phyloP scores from a whole-genome alignment of 192 early-diverging fungal genomes.

The Rhizoclosmatium sp. region DNA sequence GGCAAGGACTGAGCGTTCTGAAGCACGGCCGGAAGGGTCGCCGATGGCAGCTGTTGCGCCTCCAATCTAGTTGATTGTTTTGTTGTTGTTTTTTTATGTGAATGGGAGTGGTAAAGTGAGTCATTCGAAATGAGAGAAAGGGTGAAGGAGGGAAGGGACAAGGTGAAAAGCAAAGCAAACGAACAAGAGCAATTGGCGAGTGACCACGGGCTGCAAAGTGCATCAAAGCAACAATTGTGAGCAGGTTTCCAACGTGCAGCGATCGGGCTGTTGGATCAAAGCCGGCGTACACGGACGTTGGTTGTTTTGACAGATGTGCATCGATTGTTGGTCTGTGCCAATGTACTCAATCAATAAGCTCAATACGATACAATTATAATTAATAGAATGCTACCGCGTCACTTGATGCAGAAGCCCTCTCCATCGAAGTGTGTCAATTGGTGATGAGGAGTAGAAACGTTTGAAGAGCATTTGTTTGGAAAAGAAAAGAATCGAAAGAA shows the following conservation, averaged over 20 bases:
- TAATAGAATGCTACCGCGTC: not conserved
- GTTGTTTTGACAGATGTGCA: not conserved
- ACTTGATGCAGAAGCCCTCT: not conserved
- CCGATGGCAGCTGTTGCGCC: slow-evolving; percentile 94
- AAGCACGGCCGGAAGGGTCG: slow-evolving; percentile 87
- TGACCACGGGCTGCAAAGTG: slow-evolving; percentile 89
- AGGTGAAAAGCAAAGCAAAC: slow-evolving; percentile 27
- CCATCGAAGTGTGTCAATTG: not conserved
- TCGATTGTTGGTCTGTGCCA: slow-evolving; percentile 12
- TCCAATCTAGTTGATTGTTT: slow-evolving; percentile 51
- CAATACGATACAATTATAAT: not conserved
- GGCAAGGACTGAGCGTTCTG: slow-evolving; percentile 78
- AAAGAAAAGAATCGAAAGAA: not conserved
- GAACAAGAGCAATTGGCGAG: slow-evolving; percentile 80
- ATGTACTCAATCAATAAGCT: not conserved
- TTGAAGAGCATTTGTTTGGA: not conserved
- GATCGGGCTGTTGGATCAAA: slow-evolving; percentile 94
- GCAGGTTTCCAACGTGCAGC: slow-evolving; percentile 90
- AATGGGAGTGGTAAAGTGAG: not conserved
- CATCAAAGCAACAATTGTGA: slow-evolving; percentile 82
- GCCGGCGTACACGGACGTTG: slow-evolving; percentile 79
- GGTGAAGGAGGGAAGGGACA: not conserved
- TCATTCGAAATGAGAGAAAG: not conserved
- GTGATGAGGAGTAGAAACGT: not conserved
- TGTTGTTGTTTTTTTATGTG: not conserved